Evolutionary conservation across 2,329 filamentous ascomycete genomes (phyloP), one percentile per base, ranked within the genome.

Genomic region (Achaetomium macrosporum): DNA sequence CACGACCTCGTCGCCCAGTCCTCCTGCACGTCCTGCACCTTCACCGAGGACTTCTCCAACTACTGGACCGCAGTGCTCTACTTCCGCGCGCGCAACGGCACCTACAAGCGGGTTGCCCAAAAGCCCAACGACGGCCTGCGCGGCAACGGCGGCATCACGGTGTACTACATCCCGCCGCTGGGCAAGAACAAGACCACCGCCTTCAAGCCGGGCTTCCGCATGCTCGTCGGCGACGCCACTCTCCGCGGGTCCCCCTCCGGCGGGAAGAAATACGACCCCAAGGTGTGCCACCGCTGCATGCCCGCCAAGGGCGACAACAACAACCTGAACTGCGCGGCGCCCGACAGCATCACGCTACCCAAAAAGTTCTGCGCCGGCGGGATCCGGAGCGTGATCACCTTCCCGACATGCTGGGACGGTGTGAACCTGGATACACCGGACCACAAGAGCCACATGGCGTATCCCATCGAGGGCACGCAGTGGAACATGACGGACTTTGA

Each of bases 381-480:
- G 1, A 53, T 56, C n/a, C 35, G 54, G 2, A 41, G 47, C 1
- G 50, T 56, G 10, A 53, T 56, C 25, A 70, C 68, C 2, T 75
- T 75, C 37, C 72, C 69, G 2, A 57, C 59, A 4, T 82, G 78
- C 69, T 81, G 78, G 78, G 71, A 82, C 54, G 79, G 78, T 30
- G 68, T 68, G 33, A 71, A 77, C 58, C 57, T 73, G 44, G 76
- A 80, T 60, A 68, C 69, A 7, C 55, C 69, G 0, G 71, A 79
- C 61, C 76, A 71, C 61, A 68, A 61, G 53, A 57, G 53, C 17
- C 64, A 66, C 47, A 53, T 57, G 3, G 49, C 55, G 13, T 57
- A 57, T 41, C 52, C 55, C 15, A 35, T 25, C 10, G 20, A 36
- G 3, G 53, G 52, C 6, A 49, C 25, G 25, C 25, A 25, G 25